Percentiles rank a stretch among this genome's conserved stretches.
phyloP scores from a whole-genome alignment of 495 filamentous ascomycete genomes.

The Articulospora tetracladia region DNA sequence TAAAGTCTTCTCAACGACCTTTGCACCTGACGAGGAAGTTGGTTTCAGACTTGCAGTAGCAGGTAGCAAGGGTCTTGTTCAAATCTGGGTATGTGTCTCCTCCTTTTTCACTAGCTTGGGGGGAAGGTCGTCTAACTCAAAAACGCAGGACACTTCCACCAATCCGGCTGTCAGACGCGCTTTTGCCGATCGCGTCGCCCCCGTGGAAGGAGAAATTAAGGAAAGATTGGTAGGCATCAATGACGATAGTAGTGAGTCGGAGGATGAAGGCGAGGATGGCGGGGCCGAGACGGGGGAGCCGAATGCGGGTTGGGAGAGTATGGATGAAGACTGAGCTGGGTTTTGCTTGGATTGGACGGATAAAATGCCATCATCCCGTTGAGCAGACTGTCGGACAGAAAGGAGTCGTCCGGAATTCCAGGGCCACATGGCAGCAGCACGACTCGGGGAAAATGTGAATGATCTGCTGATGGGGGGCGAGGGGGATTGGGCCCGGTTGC shows the following conservation, averaged over 20 bases:
- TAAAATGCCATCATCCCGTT: neutral
- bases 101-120: neutral
- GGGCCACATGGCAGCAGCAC: neutral
- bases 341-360: conserved; percentile 4
- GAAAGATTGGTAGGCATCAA: conserved; percentile 75
- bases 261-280: conserved; percentile 39
- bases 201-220: conserved; percentile 58
- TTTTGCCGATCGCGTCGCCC: conserved; percentile 71
- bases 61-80: conserved; percentile 89
- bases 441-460: neutral
- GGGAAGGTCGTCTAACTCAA: neutral
- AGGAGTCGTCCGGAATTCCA: neutral
- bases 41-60: conserved; percentile 89
- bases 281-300: conserved; percentile 50
- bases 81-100: conserved; percentile 62
- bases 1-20: conserved; percentile 86
- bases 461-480: neutral
- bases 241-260: conserved; percentile 56
- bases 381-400: neutral
- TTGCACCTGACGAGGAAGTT: conserved; percentile 85
- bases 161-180: conserved; percentile 83
- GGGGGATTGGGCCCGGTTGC: no score
- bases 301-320: conserved; percentile 74
- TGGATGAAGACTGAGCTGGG: conserved; percentile 75
- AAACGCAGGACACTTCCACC: conserved; percentile 71